Conservation (phyloP, 148 eudicot species). For the Arctostaphylos glauca region DNA sequence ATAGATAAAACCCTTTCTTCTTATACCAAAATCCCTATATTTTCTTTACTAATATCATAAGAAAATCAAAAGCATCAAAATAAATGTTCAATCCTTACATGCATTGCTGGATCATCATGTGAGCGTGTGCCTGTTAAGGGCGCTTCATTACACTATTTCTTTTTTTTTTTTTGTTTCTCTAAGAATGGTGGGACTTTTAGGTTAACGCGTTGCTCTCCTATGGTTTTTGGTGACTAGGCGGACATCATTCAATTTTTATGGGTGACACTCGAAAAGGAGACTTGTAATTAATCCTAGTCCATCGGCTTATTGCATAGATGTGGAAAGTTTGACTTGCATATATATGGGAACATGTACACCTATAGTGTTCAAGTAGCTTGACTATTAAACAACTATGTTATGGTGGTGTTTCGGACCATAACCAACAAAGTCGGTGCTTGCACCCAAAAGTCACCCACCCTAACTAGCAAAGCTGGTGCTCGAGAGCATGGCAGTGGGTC, state of each 20-base stretch:
- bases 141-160: slow-evolving; percentile 22
- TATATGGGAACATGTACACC: no score
- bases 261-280: not conserved
- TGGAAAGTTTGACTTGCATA: no score
- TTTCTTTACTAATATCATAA: not conserved
- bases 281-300: not conserved
- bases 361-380: no score
- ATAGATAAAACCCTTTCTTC: not conserved
- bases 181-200: not conserved
- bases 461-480: no score
- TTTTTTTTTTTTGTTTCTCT: not conserved
- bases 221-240: not conserved
- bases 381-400: no score
- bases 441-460: no score
- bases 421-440: no score
- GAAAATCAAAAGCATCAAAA: not conserved
- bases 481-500: no score
- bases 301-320: no score
- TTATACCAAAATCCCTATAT: not conserved
- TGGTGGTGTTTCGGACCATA: no score
- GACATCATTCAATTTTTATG: not conserved
- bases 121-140: slow-evolving; percentile 2
- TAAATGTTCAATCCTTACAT: not conserved
- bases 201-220: not conserved
- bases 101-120: not conserved